Percentiles rank a stretch among this genome's conserved stretches.
phyloP scores from a whole-genome alignment of 805 yeast genomes.

The Cyberlindnera maclurae region DNA sequence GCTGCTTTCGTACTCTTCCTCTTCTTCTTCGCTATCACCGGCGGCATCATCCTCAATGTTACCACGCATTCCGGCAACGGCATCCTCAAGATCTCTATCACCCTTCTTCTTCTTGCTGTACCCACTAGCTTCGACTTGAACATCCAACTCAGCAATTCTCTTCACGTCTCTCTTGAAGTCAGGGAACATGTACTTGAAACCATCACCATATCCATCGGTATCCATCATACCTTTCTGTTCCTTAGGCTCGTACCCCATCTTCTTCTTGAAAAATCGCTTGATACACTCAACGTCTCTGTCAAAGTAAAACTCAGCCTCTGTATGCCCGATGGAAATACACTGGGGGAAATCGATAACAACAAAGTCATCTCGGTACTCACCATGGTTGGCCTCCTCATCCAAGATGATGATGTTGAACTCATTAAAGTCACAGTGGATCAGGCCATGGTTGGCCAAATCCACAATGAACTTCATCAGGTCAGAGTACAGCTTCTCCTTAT shows the following conservation, averaged over 20 bases:
- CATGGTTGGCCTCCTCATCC: slow-evolving; percentile 42
- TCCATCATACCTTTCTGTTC: slow-evolving; percentile 68
- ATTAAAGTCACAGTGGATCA: slow-evolving; percentile 95
- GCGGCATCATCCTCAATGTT: slow-evolving; percentile 28
- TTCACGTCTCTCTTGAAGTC: slow-evolving; percentile 67
- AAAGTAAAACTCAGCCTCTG: slow-evolving; percentile 82
- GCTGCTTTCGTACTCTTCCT: slow-evolving; percentile 42
- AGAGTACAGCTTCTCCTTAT: slow-evolving; percentile 68
- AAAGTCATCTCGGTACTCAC: slow-evolving; percentile 53
- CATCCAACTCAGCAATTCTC: slow-evolving; percentile 66
- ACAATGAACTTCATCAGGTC: slow-evolving; percentile 85
- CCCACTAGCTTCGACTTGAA: slow-evolving; percentile 90
- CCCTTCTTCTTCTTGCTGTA: slow-evolving; percentile 48
- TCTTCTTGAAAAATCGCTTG: slow-evolving; percentile 70
- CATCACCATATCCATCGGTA: slow-evolving; percentile 75
- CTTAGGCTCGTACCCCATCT: slow-evolving; percentile 65
- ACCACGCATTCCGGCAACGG: slow-evolving; percentile 60
- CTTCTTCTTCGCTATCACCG: slow-evolving; percentile 14
- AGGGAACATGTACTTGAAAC: slow-evolving; percentile 72
- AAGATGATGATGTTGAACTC: slow-evolving; percentile 91
- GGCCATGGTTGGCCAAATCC: slow-evolving; percentile 75
- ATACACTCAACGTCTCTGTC: slow-evolving; percentile 92
- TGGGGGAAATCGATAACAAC: slow-evolving; percentile 98
- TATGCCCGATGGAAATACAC: slow-evolving; percentile 88
- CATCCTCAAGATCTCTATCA: slow-evolving; percentile 67